Base-by-base conservation (phyloP, 192 early-diverging fungal species). In the Piromyces sp. region DNA sequence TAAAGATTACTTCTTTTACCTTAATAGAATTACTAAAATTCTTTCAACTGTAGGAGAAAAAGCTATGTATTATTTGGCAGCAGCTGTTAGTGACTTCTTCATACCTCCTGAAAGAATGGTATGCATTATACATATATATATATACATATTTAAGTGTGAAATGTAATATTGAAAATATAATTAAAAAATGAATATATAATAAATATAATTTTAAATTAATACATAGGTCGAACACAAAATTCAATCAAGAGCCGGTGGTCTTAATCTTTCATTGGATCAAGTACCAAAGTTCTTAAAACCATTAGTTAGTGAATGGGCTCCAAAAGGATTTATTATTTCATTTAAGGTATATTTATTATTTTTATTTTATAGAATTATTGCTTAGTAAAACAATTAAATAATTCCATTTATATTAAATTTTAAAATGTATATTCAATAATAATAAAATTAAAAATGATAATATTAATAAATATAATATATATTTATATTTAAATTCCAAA, bases 51-150 rank as follows among this genome's bases (percentile, higher is more conserved):
- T 97, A 81, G 87, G 92, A 13, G 84, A 91, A 7, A 86, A 87
- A 16, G 93, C 93, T 29, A 95, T 99, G 94, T 96, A 94, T 85
- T 99, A 98, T 84, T 87, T 99, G 33, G 98, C 98, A 0, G 98
- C 98, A 5, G 98, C 98, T 15, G 98, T 99, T 79, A 95, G 93
- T 82, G 98, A 99, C 82, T 99, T 99, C 83, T 99, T 97, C 83
- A 96, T 99, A 86, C 98, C 98, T 4, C 85, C 89, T n/a, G 87
- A 91, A 79, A 95, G 92, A 83, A 96, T 98, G 97, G 92, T 93
- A 85, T 81, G n/a, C n/a, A n/a, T n/a, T n/a, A n/a, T n/a, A n/a
- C n/a, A n/a, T n/a, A n/a, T n/a, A n/a, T n/a, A n/a, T n/a, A n/a
- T n/a, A n/a, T n/a, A n/a, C n/a, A n/a, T n/a, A n/a, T n/a, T n/a